phyloP scores from a whole-genome alignment of 2,329 filamentous ascomycete species.

The Dactylellina drechsleri region DNA sequence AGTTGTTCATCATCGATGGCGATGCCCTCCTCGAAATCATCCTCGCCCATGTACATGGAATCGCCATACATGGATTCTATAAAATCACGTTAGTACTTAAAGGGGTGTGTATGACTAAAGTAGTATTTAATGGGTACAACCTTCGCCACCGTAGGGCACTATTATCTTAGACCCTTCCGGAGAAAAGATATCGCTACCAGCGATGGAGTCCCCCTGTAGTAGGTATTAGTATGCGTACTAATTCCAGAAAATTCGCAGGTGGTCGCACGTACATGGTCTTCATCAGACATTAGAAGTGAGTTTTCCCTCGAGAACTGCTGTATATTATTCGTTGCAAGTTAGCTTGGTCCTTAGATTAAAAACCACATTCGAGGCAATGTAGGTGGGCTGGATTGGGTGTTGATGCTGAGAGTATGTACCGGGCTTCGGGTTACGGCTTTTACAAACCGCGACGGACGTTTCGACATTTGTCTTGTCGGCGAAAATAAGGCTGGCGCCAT shows the following conservation, averaged over 20 bases:
- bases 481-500: constrained; percentile 48
- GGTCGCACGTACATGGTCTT: constrained; percentile 40
- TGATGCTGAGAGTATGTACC: constrained; percentile 1
- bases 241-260: neutral
- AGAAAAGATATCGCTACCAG: constrained; percentile 44
- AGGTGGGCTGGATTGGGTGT: too few relatives aligned
- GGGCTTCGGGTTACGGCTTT: constrained; percentile 13
- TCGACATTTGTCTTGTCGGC: constrained; percentile 38
- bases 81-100: constrained; percentile 27
- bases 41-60: constrained; percentile 58
- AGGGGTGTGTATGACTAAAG: constrained; percentile 60
- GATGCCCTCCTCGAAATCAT: constrained; percentile 62
- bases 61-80: constrained; percentile 59
- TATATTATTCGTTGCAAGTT: neutral
- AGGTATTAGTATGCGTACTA: constrained; percentile 1
- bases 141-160: constrained; percentile 53
- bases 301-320: constrained; percentile 49
- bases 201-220: constrained; percentile 37
- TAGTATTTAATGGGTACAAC: constrained; percentile 65
- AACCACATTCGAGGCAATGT: too few relatives aligned
- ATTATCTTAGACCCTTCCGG: constrained; percentile 41
- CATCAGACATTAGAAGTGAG: constrained; percentile 52
- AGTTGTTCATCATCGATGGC: constrained; percentile 68
- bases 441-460: constrained; percentile 23
- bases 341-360: neutral